Conservation (phyloP, 2,329 filamentous ascomycete species). For the Verticillium tricorpus region DNA sequence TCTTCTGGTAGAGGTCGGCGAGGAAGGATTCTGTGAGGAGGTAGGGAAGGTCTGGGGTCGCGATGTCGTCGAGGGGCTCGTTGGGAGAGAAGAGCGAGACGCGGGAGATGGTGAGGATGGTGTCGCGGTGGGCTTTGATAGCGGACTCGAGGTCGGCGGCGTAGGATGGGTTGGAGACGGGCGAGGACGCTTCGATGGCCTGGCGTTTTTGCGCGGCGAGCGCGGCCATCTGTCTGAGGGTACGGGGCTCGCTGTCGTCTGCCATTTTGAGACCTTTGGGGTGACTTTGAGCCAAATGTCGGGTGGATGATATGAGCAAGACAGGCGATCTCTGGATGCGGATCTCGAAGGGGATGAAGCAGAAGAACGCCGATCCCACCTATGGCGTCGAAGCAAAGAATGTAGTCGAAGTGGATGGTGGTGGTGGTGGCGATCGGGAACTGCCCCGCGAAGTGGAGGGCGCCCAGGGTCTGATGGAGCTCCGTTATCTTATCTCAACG, state of each 20-base stretch:
- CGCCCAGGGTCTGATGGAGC: neutral
- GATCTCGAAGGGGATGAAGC: too few relatives aligned
- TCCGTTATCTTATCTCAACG: slow-evolving; percentile 13
- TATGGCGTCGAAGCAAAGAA: neutral
- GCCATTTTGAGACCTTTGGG: slow-evolving; percentile 18
- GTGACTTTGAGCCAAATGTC: neutral
- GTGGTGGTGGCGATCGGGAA: neutral
- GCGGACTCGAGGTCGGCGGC: slow-evolving; percentile 62
- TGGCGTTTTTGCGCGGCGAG: slow-evolving; percentile 47
- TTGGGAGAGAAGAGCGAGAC: slow-evolving; percentile 87
- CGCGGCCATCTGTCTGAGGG: slow-evolving; percentile 45
- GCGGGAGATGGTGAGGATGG: slow-evolving; percentile 61
- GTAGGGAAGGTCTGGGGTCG: slow-evolving; percentile 81
- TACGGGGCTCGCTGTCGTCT: slow-evolving; percentile 38
- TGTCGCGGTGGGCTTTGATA: slow-evolving; percentile 69
- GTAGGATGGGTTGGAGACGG: slow-evolving; percentile 43
- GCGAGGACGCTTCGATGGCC: slow-evolving; percentile 60
- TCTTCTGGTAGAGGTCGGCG: slow-evolving; percentile 72
- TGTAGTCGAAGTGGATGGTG: neutral
- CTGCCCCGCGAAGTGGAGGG: neutral
- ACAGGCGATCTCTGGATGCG: too few relatives aligned
- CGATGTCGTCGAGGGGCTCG: slow-evolving; percentile 80
- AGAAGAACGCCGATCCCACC: neutral
- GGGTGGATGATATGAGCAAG: too few relatives aligned
- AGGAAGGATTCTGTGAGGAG: slow-evolving; percentile 73